Evolutionary conservation across 306 rosid species (phyloP), one percentile per base, ranked within the genome.

Genomic region (Astragalus membranaceus): DNA sequence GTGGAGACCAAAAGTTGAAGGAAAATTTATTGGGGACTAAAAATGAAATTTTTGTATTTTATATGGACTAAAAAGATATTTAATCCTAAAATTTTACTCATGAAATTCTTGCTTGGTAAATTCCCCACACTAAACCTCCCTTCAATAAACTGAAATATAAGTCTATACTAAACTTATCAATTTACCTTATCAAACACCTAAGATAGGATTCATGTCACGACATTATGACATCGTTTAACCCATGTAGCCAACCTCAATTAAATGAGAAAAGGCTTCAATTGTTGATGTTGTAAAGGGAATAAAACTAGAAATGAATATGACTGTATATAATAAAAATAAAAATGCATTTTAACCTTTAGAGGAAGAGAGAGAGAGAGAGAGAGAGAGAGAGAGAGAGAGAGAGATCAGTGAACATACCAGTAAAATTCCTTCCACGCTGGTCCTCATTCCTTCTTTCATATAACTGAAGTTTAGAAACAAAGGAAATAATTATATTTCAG

Each of bases 391-490:
- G 10, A 37, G 53, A 10, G 0, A 60, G 32, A 73, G 32, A 63
- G 5, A 42, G 7, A 74, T 35, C 7, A 46, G 6, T 46, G 14
- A 10, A 55, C 88, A 33, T 78, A 95, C 99, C 88, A 95, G 83
- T 61, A 95, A 85, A 83, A 95, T 91, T 33, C 96, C 99, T 79
- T 91, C 99, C 0, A 95, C 99, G 42, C 99, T 95, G 30, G 96
- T 91, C 81, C 99, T 83, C 99, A 91, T 91, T 37, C 99, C 99
- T 71, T 95, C 99, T 72, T 95, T 95, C 95, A 89, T 87, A 58
- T 95, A 95, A 70, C 99, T 95, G 87, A 61, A 69, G 47, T 60
- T 39, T 8, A 81, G 11, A 69, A 82, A 67, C 56, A 52, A 55
- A 70, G 2, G 4, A 49, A 17, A 54, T 33, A 43, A 60, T 47